Evolutionary conservation across 805 yeast species (phyloP).

Genomic region (Saccharomycopsis javanensis): DNA sequence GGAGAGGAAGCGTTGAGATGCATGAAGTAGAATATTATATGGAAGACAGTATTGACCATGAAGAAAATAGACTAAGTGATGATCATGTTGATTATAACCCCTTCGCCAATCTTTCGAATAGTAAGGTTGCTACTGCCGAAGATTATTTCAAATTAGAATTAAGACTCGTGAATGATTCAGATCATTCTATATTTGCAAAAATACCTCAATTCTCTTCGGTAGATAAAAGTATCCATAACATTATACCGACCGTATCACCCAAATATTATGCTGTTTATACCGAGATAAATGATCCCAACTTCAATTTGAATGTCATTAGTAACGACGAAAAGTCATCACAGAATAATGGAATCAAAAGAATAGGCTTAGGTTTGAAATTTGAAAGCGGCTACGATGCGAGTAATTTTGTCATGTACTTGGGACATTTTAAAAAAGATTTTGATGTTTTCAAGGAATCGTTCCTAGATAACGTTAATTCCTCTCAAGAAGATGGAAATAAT

Average conservation of each 20-base stretch:
- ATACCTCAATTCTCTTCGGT: constrained; percentile 8
- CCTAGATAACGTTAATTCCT: not conserved
- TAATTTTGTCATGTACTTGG: constrained; percentile 12
- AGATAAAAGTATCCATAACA: not conserved
- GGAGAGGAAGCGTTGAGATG: constrained; percentile 16
- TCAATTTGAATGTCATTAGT: not conserved
- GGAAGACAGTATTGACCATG: constrained; percentile 3
- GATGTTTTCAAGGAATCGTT: constrained; percentile 8
- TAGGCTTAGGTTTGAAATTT: constrained; percentile 16
- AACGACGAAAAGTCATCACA: not conserved
- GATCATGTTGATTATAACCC: constrained; percentile 2
- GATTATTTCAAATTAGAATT: constrained; percentile 7
- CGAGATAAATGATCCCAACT: constrained; percentile 4
- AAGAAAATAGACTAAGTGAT: not conserved
- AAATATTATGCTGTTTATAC: constrained; percentile 16
- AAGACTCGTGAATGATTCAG: not conserved
- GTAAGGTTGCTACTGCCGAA: not conserved
- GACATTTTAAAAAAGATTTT: constrained; percentile 13
- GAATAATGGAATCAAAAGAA: constrained; percentile 7
- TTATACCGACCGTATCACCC: constrained; percentile 14
- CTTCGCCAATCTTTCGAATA: not conserved
- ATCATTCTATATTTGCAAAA: constrained; percentile 11
- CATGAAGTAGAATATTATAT: constrained; percentile 14
- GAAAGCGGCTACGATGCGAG: constrained; percentile 16
- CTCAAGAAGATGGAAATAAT: not conserved